Evolutionary conservation across 768 basidiomycete genomes (phyloP).

Genomic region (Amanita subjunquillea): DNA sequence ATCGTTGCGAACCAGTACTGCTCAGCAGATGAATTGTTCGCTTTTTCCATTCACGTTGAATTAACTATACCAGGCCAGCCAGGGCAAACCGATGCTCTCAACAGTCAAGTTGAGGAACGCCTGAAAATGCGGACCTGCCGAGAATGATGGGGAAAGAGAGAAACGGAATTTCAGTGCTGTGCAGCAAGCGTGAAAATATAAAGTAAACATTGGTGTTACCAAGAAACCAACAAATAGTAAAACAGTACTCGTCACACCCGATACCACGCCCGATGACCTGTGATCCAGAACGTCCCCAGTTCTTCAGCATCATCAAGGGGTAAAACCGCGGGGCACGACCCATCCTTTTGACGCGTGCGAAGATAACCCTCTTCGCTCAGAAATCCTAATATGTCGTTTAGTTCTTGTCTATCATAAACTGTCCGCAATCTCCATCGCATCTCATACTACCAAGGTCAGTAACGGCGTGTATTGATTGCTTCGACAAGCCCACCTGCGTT

Average conservation of each 20-base stretch:
- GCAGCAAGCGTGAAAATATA: not conserved
- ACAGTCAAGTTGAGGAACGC: slow-evolving; percentile 16
- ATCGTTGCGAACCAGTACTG: slow-evolving; percentile 24
- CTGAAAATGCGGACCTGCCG: slow-evolving; percentile 15
- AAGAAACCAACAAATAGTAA: not conserved
- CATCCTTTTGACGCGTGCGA: slow-evolving; percentile 17
- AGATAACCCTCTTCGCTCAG: slow-evolving; percentile 45
- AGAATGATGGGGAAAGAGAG: slow-evolving; percentile 10
- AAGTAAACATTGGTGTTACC: not conserved
- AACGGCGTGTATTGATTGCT: not conserved
- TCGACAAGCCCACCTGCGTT: slow-evolving; percentile 41
- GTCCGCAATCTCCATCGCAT: slow-evolving; percentile 61
- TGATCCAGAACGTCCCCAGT: slow-evolving; percentile 43
- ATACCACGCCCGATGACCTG: slow-evolving; percentile 56
- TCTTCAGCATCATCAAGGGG: slow-evolving; percentile 46
- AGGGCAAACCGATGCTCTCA: not conserved
- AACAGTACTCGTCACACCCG: slow-evolving; percentile 19
- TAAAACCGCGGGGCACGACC: slow-evolving; percentile 12
- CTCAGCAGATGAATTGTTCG: slow-evolving; percentile 25
- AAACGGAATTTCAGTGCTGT: slow-evolving; percentile 8
- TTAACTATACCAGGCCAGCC: not conserved
- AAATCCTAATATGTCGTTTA: slow-evolving; percentile 48
- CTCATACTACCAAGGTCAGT: slow-evolving; percentile 36
- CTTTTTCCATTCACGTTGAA: slow-evolving; percentile 6
- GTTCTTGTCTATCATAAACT: slow-evolving; percentile 70